phyloP scores from a whole-genome alignment of 208 protist genomes.

The Acanthamoeba divionensis region DNA sequence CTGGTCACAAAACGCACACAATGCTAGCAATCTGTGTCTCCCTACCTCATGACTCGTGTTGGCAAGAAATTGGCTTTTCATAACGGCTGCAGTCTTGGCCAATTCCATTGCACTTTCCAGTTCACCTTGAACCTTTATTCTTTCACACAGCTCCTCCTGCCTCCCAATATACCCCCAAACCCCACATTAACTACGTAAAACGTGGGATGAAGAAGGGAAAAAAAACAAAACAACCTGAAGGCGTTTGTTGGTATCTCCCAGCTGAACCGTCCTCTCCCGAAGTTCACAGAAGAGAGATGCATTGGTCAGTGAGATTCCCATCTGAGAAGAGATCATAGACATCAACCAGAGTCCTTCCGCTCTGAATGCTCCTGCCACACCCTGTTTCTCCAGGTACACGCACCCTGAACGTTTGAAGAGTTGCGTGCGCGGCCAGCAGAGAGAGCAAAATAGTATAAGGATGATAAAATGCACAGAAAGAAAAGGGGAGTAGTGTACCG shows the following conservation, averaged over 20 bases:
- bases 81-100: not conserved
- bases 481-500: too few relatives aligned
- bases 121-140: not conserved
- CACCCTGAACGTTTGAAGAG: too few relatives aligned
- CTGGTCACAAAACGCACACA: too few relatives aligned
- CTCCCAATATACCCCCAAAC: not conserved
- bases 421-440: too few relatives aligned
- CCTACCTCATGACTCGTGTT: not conserved
- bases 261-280: not conserved
- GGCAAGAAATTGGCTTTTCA: not conserved
- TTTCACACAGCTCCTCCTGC: not conserved
- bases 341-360: not conserved
- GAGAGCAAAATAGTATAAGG: too few relatives aligned
- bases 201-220: not conserved
- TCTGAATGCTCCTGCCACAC: not conserved
- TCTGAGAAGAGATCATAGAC: not conserved
- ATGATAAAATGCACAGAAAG: too few relatives aligned
- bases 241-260: not conserved
- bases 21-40: too few relatives aligned
- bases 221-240: not conserved
- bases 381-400: not conserved
- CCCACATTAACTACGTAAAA: not conserved
- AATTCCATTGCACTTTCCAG: not conserved
- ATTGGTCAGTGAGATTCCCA: slow-evolving; percentile 4
- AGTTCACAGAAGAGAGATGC: slow-evolving; percentile 4